These are phyloP conservation scores for Rhododendron simsii DNA, from an alignment of 148 eudicot species.

Conservation along the genomic window DNA sequence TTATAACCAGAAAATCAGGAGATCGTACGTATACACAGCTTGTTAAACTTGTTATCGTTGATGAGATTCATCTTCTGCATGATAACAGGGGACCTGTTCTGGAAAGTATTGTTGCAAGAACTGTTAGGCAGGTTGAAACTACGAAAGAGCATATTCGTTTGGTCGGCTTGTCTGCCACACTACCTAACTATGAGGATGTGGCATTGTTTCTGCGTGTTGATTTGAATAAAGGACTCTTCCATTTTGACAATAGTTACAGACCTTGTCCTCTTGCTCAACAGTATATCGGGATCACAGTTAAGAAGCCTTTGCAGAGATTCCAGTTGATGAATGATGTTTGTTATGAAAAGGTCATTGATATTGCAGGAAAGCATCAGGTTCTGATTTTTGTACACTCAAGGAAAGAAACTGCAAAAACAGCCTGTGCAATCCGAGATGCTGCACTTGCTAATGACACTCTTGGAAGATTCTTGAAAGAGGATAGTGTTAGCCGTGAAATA, in stretches of 20 bases:
- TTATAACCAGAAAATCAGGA: constrained; percentile 64
- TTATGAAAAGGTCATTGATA: constrained; percentile 58
- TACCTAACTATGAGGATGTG: constrained; percentile 63
- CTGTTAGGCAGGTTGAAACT: constrained; percentile 62
- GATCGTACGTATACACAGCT: constrained; percentile 65
- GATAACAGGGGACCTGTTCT: constrained; percentile 71
- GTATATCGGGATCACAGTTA: constrained; percentile 59
- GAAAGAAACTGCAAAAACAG: constrained; percentile 67
- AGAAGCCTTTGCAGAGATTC: constrained; percentile 65
- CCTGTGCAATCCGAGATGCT: constrained; percentile 53
- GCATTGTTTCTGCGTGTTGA: constrained; percentile 61
- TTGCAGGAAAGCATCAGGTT: constrained; percentile 63
- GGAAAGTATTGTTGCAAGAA: constrained; percentile 70
- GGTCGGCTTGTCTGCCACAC: constrained; percentile 64
- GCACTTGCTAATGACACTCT: constrained; percentile 62
- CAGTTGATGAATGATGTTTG: constrained; percentile 71
- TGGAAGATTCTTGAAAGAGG: constrained; percentile 54
- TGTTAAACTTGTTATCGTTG: constrained; percentile 60
- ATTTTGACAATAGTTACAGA: constrained; percentile 64
- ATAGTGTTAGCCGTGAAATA: constrained; percentile 62
- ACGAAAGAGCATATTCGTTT: constrained; percentile 59
- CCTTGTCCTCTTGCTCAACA: constrained; percentile 76
- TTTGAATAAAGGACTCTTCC: constrained; percentile 43
- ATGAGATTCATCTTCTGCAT: constrained; percentile 69
- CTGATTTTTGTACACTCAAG: constrained; percentile 66